These are phyloP conservation scores for Penicillium manginii DNA, from an alignment of 495 filamentous ascomycete genomes.

Conservation along the genomic window DNA sequence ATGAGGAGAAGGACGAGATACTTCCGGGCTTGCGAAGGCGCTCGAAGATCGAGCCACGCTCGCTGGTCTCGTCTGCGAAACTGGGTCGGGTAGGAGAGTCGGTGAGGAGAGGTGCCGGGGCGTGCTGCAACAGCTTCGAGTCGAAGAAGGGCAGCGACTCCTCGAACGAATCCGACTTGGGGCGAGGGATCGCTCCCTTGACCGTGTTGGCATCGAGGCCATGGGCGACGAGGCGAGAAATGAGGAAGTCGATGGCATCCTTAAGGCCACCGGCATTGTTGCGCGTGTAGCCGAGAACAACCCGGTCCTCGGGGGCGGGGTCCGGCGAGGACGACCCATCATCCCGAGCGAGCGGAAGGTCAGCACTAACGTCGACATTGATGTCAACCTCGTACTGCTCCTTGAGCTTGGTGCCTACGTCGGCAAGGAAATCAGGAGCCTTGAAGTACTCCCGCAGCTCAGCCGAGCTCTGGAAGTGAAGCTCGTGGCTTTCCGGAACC, in stretches of 20 bases:
- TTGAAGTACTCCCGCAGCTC: conserved; percentile 78
- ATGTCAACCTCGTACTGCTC: conserved; percentile 89
- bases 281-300: conserved; percentile 80
- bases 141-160: conserved; percentile 96
- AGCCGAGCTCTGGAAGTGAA: conserved; percentile 75
- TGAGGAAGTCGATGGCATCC: conserved; percentile 94
- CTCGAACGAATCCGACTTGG: conserved; percentile 98
- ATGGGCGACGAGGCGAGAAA: conserved; percentile 76
- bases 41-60: conserved; percentile 81
- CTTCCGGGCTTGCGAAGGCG: conserved; percentile 89
- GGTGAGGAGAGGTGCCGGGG: conserved; percentile 74
- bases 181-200: conserved; percentile 90
- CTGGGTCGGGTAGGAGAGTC: conserved; percentile 83
- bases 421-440: conserved; percentile 73
- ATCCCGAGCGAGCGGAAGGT: conserved; percentile 35
- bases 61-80: conserved; percentile 76
- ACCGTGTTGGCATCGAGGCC: conserved; percentile 84
- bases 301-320: conserved; percentile 51
- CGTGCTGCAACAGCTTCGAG: conserved; percentile 91
- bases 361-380: conserved; percentile 59
- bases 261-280: conserved; percentile 96
- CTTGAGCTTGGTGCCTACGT: conserved; percentile 82
- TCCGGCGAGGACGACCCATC: conserved; percentile 41
- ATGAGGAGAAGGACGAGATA: conserved; percentile 90
- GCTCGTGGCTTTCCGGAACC: conserved; percentile 93